A percentile compares a stretch with the other conserved stretches of the same genome.
phyloP scores from a whole-genome alignment of 108 stramenopile species.

The Epithemia pelagica region DNA sequence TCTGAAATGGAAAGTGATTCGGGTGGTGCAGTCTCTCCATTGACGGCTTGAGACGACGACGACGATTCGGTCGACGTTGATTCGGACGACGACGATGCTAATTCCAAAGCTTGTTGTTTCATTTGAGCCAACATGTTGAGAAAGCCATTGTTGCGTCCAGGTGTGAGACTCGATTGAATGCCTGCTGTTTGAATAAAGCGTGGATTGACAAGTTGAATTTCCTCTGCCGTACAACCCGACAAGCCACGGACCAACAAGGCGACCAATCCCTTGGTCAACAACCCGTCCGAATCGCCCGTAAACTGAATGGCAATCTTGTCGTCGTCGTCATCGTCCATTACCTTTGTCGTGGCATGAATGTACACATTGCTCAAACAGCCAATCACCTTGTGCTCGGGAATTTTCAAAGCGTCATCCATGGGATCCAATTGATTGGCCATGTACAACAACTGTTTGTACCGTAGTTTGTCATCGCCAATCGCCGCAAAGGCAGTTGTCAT shows the following conservation, averaged over 20 bases:
- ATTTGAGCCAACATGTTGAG: constrained; percentile 92
- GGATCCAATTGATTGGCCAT: constrained; percentile 71
- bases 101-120: constrained; percentile 70
- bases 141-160: constrained; percentile 97
- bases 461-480: constrained; percentile 84
- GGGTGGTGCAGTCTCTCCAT: constrained; percentile 1
- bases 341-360: constrained; percentile 47
- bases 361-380: constrained; percentile 89
- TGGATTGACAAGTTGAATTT: constrained; percentile 76
- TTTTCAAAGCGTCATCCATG: constrained; percentile 42
- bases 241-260: constrained; percentile 79
- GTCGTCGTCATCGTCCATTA: constrained; percentile 23
- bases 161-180: constrained; percentile 86
- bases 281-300: constrained; percentile 89
- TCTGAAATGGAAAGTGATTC: not conserved
- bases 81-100: constrained; percentile 12
- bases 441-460: constrained; percentile 94
- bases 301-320: constrained; percentile 55
- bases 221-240: constrained; percentile 63
- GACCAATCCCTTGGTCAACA: constrained; percentile 92
- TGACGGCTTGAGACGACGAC: not conserved
- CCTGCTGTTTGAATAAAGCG: constrained; percentile 83
- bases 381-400: constrained; percentile 83
- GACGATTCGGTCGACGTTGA: not conserved
- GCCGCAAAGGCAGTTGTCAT: constrained; percentile 70